A percentile compares a stretch with the other conserved stretches of the same genome.
These are phyloP conservation scores for Pythium pyrilobum DNA, from an alignment of 352 stramenopile species.

Conservation along the genomic window DNA sequence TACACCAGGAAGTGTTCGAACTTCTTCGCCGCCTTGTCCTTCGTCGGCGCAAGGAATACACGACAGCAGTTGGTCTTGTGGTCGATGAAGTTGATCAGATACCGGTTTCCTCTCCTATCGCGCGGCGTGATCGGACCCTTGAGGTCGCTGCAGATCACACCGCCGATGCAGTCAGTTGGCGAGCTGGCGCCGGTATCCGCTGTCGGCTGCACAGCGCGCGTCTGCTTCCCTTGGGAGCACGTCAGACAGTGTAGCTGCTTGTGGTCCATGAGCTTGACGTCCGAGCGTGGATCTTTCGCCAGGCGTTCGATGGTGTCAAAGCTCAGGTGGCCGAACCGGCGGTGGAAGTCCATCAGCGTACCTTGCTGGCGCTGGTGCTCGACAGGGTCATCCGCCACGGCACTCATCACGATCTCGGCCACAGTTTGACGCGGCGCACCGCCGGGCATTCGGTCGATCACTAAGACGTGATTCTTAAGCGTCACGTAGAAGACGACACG, in stretches of 20 bases:
- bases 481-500: not conserved
- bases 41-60: constrained; percentile 11
- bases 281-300: not conserved
- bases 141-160: constrained; percentile 15
- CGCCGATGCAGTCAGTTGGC: constrained; percentile 1
- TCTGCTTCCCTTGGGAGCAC: constrained; percentile 17
- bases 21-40: constrained; percentile 9
- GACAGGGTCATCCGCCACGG: not conserved
- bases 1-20: constrained; percentile 10
- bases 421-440: not conserved
- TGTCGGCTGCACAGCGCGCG: not conserved
- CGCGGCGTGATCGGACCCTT: constrained; percentile 14
- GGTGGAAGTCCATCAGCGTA: constrained; percentile 6
- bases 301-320: constrained; percentile 12
- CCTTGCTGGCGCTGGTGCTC: not conserved
- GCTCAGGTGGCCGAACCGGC: constrained; percentile 1
- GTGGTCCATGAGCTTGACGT: not conserved
- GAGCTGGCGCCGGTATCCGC: constrained; percentile 2
- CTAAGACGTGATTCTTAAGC: constrained; percentile 7
- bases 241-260: not conserved
- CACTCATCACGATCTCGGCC: not conserved
- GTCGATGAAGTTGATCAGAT: constrained; percentile 18
- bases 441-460: not conserved
- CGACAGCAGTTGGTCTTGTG: constrained; percentile 3
- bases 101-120: not conserved